A percentile compares a stretch with the other conserved stretches of the same genome.
These are phyloP conservation scores for Mrakia blollopis DNA, from an alignment of 768 basidiomycete genomes.

Conservation along the genomic window DNA sequence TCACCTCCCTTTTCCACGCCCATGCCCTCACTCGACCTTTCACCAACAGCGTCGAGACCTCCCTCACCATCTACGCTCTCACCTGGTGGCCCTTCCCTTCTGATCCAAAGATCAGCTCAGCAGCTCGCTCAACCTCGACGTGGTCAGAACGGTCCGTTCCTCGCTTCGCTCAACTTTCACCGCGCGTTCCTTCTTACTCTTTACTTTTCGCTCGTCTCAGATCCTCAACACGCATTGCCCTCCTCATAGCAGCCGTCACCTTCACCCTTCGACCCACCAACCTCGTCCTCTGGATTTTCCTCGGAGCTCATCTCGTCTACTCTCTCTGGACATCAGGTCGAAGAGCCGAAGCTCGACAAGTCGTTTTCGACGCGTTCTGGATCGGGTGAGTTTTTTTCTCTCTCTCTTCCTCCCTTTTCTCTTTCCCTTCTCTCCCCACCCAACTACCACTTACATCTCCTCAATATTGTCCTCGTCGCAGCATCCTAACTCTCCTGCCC, in stretches of 20 bases:
- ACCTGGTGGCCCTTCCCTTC: conserved; percentile 52
- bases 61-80: conserved; percentile 72
- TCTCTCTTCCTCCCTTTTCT: background rate
- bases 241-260: conserved; percentile 66
- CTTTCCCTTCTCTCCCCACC: background rate
- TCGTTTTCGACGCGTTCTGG: background rate
- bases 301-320: conserved; percentile 56
- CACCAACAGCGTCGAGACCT: conserved; percentile 88
- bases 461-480: no score
- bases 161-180: background rate
- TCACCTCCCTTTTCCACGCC: conserved; percentile 82
- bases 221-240: conserved; percentile 40
- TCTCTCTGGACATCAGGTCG: background rate
- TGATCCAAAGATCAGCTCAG: background rate
- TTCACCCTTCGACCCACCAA: conserved; percentile 86
- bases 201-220: background rate
- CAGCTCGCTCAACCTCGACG: background rate
- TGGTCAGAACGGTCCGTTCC: background rate
- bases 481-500: conserved; percentile 34
- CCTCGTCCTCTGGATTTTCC: conserved; percentile 73
- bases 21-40: conserved; percentile 78
- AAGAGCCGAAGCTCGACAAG: background rate
- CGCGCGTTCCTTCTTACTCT: background rate
- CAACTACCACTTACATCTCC: background rate
- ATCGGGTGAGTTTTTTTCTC: conserved; percentile 19